Base-by-base conservation (phyloP, 495 filamentous ascomycete genomes). In the Penicillium egyptiacum region DNA sequence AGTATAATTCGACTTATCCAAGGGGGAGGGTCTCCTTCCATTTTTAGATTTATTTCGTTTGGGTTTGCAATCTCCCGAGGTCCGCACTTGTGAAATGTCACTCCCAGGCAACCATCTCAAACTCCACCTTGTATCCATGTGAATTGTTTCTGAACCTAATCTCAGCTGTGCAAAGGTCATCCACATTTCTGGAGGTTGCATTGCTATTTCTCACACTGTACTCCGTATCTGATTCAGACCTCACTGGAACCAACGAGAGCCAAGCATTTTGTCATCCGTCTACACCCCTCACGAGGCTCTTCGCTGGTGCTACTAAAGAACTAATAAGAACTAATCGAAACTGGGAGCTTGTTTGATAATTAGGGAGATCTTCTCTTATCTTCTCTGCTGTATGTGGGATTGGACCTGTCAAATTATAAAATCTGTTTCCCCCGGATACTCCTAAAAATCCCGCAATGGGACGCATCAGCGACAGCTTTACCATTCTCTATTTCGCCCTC, bases 401-500 rank as follows among this genome's bases (percentile, higher is more conserved):
- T 7, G 6, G 20, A 44, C 12, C 19, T 7, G 12, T 25, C 20
- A 7, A 14, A 5, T 30, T 14, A 19, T 4, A 20, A 48, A 12
- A 8, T 31, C 0, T 5, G 6, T 8, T 20, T 2, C 3, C 9
- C 25, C 45, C 45, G 19, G 45, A 22, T 20, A 4, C 28, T 33
- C 9, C n/a, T 25, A 20, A 5, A 22, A 35, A 6, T 33, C 35
- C 17, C 22, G 60, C 37, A 31, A 70, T 70, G 67, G 60, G 56
- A 3, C 14, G 40, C 26, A 39, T 68, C 20, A 62, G 48, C 6
- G 59, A 64, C 8, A 58, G 53, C 33, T 60, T 64, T 40, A 42
- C 31, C 8, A 25, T 68, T 5, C 42, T 73, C 23, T 73, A 70
- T 40, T 19, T 68, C 11, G 65, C 59, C 17, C 55, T 62, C 12